A percentile compares a stretch with the other conserved stretches of the same genome.
These are phyloP conservation scores for Helotiales sp. DNA, from an alignment of 2,329 filamentous ascomycete species.

Conservation along the genomic window DNA sequence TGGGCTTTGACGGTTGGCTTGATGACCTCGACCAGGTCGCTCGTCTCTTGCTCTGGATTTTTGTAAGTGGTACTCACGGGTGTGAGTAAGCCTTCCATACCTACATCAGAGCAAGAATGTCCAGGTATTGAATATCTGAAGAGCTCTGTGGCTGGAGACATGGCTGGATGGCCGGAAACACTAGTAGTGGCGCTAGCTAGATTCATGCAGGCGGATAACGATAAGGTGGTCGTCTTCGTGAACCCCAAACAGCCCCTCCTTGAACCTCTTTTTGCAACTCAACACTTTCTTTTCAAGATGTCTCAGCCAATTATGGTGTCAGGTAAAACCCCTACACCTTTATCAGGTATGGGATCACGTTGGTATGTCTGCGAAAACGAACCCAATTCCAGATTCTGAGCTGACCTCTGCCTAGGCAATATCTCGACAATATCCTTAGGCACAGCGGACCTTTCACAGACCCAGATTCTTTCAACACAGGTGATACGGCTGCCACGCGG, in stretches of 20 bases:
- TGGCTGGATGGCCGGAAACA: not conserved
- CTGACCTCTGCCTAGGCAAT: conserved; percentile 59
- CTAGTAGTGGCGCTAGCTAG: conserved; percentile 9
- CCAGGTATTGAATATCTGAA: not conserved
- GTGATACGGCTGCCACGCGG: conserved; percentile 52
- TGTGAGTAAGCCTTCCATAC: conserved; percentile 50
- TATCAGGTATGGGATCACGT: conserved; percentile 9
- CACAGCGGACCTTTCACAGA: conserved; percentile 81
- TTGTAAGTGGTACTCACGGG: conserved; percentile 44
- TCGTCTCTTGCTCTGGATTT: conserved; percentile 10
- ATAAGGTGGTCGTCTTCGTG: conserved; percentile 17
- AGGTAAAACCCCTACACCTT: conserved; percentile 11
- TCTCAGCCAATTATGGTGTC: conserved; percentile 31
- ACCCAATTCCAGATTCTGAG: not conserved
- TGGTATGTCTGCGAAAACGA: conserved; percentile 22
- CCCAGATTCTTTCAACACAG: conserved; percentile 45
- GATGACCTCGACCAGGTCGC: conserved; percentile 24
- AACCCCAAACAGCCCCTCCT: not conserved
- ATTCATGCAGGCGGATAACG: conserved; percentile 23
- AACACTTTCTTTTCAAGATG: conserved; percentile 16
- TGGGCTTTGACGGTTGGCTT: conserved; percentile 7
- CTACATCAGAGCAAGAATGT: conserved; percentile 21
- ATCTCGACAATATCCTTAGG: conserved; percentile 78
- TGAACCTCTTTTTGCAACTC: not conserved
- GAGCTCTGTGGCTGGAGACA: not conserved